phyloP scores from a whole-genome alignment of 1,284 basidiomycete species.

The Trametes versicolor region DNA sequence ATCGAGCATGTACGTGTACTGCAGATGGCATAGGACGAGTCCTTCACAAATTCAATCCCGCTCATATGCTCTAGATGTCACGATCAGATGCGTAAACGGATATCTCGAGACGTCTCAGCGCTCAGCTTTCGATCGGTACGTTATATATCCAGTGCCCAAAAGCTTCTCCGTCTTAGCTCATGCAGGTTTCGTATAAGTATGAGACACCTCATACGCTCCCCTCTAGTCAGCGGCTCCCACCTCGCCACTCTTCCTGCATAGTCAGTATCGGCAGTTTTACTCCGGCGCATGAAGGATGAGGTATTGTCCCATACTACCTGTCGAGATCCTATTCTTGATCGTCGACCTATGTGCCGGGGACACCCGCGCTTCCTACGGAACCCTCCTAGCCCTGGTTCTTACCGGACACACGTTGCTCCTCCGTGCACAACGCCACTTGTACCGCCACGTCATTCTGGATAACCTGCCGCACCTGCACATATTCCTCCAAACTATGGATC shows the following conservation, averaged over 20 bases:
- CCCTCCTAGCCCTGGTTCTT: constrained; percentile 2
- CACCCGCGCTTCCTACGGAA: not conserved
- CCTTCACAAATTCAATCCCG: too few relatives aligned
- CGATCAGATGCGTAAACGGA: too few relatives aligned
- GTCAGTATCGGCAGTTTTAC: not conserved
- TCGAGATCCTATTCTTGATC: constrained; percentile 12
- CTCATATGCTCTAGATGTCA: too few relatives aligned
- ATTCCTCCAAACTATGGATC: not conserved
- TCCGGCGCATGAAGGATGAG: not conserved
- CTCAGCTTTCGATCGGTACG: too few relatives aligned
- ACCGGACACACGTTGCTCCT: not conserved
- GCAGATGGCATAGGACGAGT: too few relatives aligned
- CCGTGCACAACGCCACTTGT: constrained; percentile 12
- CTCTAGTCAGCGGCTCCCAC: too few relatives aligned
- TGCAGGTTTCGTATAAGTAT: too few relatives aligned
- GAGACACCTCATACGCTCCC: too few relatives aligned
- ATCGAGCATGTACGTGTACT: too few relatives aligned
- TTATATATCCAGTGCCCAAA: too few relatives aligned
- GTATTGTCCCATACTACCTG: not conserved
- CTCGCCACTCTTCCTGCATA: not conserved
- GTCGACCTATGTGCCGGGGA: constrained; percentile 12
- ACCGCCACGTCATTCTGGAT: constrained; percentile 10
- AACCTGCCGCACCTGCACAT: not conserved
- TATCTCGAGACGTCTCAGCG: too few relatives aligned
- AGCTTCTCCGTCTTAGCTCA: too few relatives aligned